A percentile compares a stretch with the other conserved stretches of the same genome.
Evolutionary conservation across 2,329 filamentous ascomycete genomes (phyloP).

Genomic region (Stemphylium lycopersici): DNA sequence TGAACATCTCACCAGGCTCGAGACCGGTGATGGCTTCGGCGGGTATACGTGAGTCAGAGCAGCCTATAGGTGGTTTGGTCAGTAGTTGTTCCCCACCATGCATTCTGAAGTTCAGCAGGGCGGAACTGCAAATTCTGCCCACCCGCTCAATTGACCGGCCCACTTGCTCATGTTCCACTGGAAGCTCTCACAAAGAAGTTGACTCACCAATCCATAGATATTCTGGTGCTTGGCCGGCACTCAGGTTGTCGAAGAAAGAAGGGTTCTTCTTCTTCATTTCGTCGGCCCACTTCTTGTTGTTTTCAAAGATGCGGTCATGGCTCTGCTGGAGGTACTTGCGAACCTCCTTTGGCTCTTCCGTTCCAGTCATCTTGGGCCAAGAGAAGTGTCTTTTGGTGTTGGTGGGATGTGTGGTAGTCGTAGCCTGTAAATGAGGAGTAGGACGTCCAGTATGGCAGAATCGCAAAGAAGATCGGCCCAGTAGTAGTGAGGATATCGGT

Average conservation of each 20-base stretch:
- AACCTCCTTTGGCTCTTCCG: conserved; percentile 32
- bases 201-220: conserved; percentile 61
- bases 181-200: neutral
- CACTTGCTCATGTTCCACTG: neutral
- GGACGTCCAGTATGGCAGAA: conserved; percentile 6
- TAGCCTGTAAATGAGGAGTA: conserved; percentile 1
- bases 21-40: conserved; percentile 51
- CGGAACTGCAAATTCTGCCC: neutral
- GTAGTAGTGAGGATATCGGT: neutral
- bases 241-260: conserved; percentile 68
- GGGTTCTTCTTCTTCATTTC: conserved; percentile 65
- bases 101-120: neutral
- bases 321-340: conserved; percentile 64
- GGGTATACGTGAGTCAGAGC: conserved; percentile 50
- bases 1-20: conserved; percentile 43
- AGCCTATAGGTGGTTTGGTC: conserved; percentile 30
- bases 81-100: conserved; percentile 1
- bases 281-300: conserved; percentile 70
- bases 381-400: conserved; percentile 12
- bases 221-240: conserved; percentile 69
- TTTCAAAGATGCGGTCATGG: conserved; percentile 71
- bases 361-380: conserved; percentile 29
- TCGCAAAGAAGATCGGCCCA: conserved; percentile 3
- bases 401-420: neutral
- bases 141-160: neutral